Evolutionary conservation across 106 monocot species (phyloP).

Genomic region (Platanthera zijinensis): DNA sequence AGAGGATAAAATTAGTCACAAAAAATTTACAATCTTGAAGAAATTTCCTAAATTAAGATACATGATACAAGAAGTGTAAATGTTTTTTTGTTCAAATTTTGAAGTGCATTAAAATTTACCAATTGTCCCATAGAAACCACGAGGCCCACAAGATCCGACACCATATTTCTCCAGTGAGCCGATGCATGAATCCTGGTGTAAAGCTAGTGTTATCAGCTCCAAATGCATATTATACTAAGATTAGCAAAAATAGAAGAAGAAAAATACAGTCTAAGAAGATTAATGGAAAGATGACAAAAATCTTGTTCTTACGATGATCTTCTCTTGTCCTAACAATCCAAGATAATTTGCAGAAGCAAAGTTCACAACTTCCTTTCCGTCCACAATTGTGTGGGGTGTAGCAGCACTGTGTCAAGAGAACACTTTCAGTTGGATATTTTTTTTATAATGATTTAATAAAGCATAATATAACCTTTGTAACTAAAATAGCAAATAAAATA

Average conservation of each 20-base stretch:
- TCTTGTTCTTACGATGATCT: conserved; percentile 60
- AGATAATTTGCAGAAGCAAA: conserved; percentile 98
- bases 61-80: not conserved
- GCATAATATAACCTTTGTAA: not conserved
- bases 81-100: not conserved
- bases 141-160: conserved; percentile 98
- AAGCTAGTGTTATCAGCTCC: not conserved
- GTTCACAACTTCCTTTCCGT: conserved; percentile 93
- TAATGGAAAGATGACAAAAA: conserved; percentile 4
- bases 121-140: conserved; percentile 93
- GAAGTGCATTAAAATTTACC: conserved; percentile 30
- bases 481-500: not conserved
- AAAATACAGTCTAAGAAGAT: not conserved
- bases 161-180: conserved; percentile 94
- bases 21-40: not conserved
- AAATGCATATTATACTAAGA: conserved; percentile 7
- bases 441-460: not conserved
- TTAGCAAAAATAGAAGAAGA: not conserved
- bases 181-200: conserved; percentile 69
- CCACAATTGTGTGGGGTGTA: conserved; percentile 63
- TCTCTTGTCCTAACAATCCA: conserved; percentile 84
- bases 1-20: conserved; percentile 1
- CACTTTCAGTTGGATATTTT: conserved; percentile 5
- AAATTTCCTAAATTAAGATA: not conserved
- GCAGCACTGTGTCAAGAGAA: conserved; percentile 65